Evolutionary conservation across 2,329 filamentous ascomycete species (phyloP).

Genomic region (Colletotrichum liriopes): DNA sequence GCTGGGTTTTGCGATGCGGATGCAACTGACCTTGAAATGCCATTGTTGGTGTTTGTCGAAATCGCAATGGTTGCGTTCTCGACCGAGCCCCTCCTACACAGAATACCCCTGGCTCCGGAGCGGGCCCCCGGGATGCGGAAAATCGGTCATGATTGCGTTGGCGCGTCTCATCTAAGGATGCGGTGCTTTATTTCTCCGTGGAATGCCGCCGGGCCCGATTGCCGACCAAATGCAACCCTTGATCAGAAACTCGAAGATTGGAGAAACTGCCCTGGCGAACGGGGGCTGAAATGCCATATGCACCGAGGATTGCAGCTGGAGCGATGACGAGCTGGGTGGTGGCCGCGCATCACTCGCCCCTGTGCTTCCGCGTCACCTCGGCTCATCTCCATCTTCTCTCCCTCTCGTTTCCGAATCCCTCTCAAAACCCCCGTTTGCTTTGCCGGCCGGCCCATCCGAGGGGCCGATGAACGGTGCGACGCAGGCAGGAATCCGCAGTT

Average conservation of each 20-base stretch:
- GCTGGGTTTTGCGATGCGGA: neutral
- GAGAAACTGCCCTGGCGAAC: neutral
- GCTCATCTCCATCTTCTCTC: conserved; percentile 2
- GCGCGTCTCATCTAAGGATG: conserved; percentile 32
- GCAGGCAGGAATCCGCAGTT: neutral
- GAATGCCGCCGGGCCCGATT: conserved; percentile 1
- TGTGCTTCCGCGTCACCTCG: conserved; percentile 23
- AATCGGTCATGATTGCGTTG: conserved; percentile 24
- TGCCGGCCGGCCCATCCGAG: neutral
- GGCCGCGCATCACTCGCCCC: conserved; percentile 14
- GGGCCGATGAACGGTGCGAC: neutral
- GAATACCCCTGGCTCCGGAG: neutral
- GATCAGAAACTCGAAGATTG: neutral
- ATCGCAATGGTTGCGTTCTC: neutral
- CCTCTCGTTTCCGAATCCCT: neutral
- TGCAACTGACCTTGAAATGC: conserved; percentile 14
- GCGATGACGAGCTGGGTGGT: conserved; percentile 8
- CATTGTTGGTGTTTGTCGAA: conserved; percentile 5
- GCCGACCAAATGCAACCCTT: conserved; percentile 9
- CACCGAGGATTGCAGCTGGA: neutral
- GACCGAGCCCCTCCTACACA: neutral
- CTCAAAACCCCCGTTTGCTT: neutral
- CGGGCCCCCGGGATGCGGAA: neutral
- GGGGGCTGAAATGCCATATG: neutral
- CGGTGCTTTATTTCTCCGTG: conserved; percentile 4